Evolutionary conservation across 768 basidiomycete genomes (phyloP), one percentile per base, ranked within the genome.

Genomic region (Xerocomus potaroensis): DNA sequence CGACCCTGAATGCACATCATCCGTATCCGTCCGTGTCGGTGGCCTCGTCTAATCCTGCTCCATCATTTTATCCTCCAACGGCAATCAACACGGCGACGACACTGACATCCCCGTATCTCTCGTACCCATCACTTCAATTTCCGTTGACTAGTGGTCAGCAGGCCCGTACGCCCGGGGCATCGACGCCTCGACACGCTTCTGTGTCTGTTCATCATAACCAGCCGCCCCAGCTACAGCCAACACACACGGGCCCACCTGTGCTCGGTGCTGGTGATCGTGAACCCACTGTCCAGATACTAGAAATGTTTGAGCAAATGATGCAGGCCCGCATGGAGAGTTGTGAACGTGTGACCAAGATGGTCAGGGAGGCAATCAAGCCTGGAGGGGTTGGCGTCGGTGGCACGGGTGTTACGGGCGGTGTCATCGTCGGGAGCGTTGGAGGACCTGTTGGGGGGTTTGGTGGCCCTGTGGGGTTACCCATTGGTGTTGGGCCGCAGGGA

Each of bases 251-350:
- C 4, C 62, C 62, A 2, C 39, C 65, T 26, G 51, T 65, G 31
- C 56, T 63, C n/a, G 66, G 64, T 16, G 55, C 62, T 12, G 58
- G 62, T 10, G 58, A 53, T n/a, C 56, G 58, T 29, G 72, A 74
- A 49, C 64, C 71, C 29, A 67, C 68, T 35, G 74, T 80, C 22
- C 76, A 72, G 44, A 73, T 88, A 43, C 68, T 88, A 49, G 75
- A 80, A 55, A 75, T 80, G 72, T 85, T 84, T 58, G 82, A 82
- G 47, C 75, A 78, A 49, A 80, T 88, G 70, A 78, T 87, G 71
- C 81, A 85, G 56, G 72, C 79, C 3, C 75, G 86, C 45, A 80
- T 88, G 76, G 85, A 87, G 64, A 86, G 83, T 58, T 88, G 86
- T 62, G 75, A 82, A 53, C 72, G 83, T 27, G 72, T 84, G 43